Base-by-base conservation (phyloP, 2,329 filamentous ascomycete species). In the Hymenoscyphus infarciens region DNA sequence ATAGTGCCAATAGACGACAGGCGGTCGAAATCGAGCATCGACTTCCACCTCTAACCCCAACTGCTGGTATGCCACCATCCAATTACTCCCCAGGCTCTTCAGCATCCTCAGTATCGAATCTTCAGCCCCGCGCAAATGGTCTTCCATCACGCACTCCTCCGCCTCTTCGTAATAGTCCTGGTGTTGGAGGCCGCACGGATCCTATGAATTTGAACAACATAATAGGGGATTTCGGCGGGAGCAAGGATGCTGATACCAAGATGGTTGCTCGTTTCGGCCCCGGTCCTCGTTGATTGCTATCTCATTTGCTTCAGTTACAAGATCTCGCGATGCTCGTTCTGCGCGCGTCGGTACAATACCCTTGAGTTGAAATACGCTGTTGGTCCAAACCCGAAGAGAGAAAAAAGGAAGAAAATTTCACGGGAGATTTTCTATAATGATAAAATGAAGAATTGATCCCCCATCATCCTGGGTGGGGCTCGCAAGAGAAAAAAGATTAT, bases 201-300 rank as follows among this genome's bases (percentile, higher is more conserved):
- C 73, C 72, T 1, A 75, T 75, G 73, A 68, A 69, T 52, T 60
- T 75, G 13, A 70, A 71, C 8, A 74, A 66, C 55, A 73, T 74
- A 42, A 72, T 75, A 71, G 72, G 42, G 19, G 42, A 49, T 49
- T 49, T 49, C 42, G 19, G 19, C 6, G 42, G 19, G 8, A 49
- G 42, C 42, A 49, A 22, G 42, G 42, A n/a, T 6, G 22, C n/a
- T 1, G 42, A 49, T 6, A 22, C 25, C 42, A 49, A 22, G 42
- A 22, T 49, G n/a, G n/a, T 49, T 22, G n/a, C 42, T 49, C 42
- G 42, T 10, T 49, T 49, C 3, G 19, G 19, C 19, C 42, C 42
- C 1, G n/a, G 10, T 22, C n/a, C 42, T 22, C 42, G 42, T 49
- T 49, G 19, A 22, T 25, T 49, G 19, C 42, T n/a, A 42, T 22